These are phyloP conservation scores for Entrophospora sp. DNA, from an alignment of 192 early-diverging fungal species.

Conservation along the genomic window DNA sequence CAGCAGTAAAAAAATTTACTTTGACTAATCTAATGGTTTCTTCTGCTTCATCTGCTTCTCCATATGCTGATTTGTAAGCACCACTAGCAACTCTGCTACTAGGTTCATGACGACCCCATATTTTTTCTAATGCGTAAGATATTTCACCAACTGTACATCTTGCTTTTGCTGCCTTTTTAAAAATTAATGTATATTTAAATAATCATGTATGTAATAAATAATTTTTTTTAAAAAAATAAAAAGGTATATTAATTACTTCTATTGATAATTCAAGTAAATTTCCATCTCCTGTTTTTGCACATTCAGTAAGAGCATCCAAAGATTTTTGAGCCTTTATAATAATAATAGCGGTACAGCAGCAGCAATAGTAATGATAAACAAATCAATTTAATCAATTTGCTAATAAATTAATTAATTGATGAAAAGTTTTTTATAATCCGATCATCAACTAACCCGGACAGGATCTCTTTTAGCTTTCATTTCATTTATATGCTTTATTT, in stretches of 20 bases:
- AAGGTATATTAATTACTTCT: slow-evolving; percentile 30
- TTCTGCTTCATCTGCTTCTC: slow-evolving; percentile 50
- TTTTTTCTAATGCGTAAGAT: slow-evolving; percentile 66
- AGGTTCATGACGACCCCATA: slow-evolving; percentile 79
- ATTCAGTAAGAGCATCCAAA: slow-evolving; percentile 59
- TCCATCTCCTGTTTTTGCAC: slow-evolving; percentile 53
- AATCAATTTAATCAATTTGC: too few species aligned
- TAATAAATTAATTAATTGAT: too few species aligned
- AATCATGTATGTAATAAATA: background rate
- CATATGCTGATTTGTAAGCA: slow-evolving; percentile 79
- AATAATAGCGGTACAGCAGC: too few species aligned
- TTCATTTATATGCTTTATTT: slow-evolving; percentile 56
- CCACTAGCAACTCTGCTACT: slow-evolving; percentile 73
- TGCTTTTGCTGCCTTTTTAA: slow-evolving; percentile 52
- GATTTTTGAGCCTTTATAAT: slow-evolving; percentile 36
- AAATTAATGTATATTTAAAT: background rate
- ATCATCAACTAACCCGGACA: slow-evolving; percentile 27
- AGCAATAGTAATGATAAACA: too few species aligned
- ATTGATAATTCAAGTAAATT: slow-evolving; percentile 72
- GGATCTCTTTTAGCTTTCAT: slow-evolving; percentile 48
- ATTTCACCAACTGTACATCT: slow-evolving; percentile 85
- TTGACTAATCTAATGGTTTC: slow-evolving; percentile 57
- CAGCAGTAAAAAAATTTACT: background rate
- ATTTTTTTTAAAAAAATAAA: background rate
- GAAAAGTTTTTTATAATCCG: background rate